A percentile compares a stretch with the other conserved stretches of the same genome.
phyloP scores from a whole-genome alignment of 2,329 filamentous ascomycete genomes.

The Hirsutella rhossiliensis region DNA sequence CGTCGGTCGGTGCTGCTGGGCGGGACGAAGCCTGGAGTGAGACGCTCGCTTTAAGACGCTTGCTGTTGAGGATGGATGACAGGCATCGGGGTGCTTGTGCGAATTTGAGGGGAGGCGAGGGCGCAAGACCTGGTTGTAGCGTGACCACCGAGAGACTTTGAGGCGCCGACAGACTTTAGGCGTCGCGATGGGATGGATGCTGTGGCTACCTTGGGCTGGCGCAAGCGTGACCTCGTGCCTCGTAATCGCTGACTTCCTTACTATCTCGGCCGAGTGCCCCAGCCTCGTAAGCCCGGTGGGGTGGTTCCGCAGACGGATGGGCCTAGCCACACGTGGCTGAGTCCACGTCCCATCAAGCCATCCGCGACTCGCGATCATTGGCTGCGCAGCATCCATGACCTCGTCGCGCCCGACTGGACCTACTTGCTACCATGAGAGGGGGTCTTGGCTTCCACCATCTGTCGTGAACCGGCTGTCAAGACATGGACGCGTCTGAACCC shows the following conservation, averaged over 20 bases:
- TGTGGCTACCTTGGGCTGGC: neutral
- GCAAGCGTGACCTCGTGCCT: neutral
- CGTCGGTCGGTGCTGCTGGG: no score
- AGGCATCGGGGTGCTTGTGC: no score
- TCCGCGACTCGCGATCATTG: no score
- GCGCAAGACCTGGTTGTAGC: no score
- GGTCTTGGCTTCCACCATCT: neutral
- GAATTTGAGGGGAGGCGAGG: no score
- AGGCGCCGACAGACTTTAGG: no score
- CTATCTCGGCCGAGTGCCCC: neutral
- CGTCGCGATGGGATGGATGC: neutral
- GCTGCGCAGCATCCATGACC: no score
- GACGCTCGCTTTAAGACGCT: no score
- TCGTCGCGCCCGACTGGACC: neutral
- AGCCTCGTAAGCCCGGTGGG: neutral
- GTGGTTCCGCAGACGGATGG: neutral
- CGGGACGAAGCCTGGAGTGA: no score
- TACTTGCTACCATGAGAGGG: neutral
- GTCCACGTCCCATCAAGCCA: no score
- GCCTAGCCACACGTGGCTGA: conserved; percentile 2
- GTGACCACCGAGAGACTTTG: no score
- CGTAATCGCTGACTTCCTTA: neutral
- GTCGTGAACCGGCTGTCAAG: neutral
- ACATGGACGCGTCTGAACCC: conserved; percentile 9
- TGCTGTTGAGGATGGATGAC: no score